These are phyloP conservation scores for Wickerhamomyces bisporus DNA, from an alignment of 805 yeast genomes.

Conservation along the genomic window DNA sequence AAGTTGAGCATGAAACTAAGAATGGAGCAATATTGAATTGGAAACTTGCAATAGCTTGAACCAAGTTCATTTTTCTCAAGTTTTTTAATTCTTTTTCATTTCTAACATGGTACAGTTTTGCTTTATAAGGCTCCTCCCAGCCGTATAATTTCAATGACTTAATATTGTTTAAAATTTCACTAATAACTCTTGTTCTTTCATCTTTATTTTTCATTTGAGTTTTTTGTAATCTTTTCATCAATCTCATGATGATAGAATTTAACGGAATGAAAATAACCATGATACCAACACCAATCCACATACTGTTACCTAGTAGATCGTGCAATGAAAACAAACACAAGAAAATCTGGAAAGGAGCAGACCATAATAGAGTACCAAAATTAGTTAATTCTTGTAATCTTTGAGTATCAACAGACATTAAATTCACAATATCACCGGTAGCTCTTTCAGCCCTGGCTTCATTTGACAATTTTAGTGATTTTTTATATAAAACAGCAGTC, in stretches of 20 bases:
- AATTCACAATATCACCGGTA: slow-evolving; percentile 90
- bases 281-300: slow-evolving; percentile 92
- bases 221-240: slow-evolving; percentile 70
- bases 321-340: slow-evolving; percentile 72
- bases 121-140: slow-evolving; percentile 87
- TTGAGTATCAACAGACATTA: slow-evolving; percentile 92
- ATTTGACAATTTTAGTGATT: slow-evolving; percentile 61
- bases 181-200: slow-evolving; percentile 81
- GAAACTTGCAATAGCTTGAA: slow-evolving; percentile 65
- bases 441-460: slow-evolving; percentile 67
- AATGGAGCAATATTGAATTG: slow-evolving; percentile 86
- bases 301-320: slow-evolving; percentile 73
- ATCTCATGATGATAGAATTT: slow-evolving; percentile 62
- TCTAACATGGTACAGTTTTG: slow-evolving; percentile 73
- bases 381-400: slow-evolving; percentile 80
- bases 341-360: slow-evolving; percentile 85
- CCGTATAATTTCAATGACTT: slow-evolving; percentile 91
- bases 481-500: slow-evolving; percentile 62
- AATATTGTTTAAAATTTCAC: slow-evolving; percentile 86
- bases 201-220: slow-evolving; percentile 88
- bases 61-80: slow-evolving; percentile 66
- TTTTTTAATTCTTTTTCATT: slow-evolving; percentile 80
- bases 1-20: slow-evolving; percentile 83
- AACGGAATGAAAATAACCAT: slow-evolving; percentile 76
- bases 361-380: slow-evolving; percentile 78